A percentile compares a stretch with the other conserved stretches of the same genome.
These are phyloP conservation scores for Xerocomellus chrysenteron DNA, from an alignment of 768 basidiomycete genomes.

Conservation along the genomic window DNA sequence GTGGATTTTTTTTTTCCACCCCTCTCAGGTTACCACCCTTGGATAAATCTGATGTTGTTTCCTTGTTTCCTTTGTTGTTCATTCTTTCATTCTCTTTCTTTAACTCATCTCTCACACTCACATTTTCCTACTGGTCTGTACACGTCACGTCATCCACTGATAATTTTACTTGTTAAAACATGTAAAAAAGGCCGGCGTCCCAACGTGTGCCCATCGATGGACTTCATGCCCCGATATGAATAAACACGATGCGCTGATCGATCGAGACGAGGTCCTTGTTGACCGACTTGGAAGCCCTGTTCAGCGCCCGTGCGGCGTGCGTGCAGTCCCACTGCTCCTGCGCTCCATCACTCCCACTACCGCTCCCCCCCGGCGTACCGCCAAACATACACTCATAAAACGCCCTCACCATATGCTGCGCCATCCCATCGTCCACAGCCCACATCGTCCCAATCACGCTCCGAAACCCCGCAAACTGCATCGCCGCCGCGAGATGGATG, in stretches of 20 bases:
- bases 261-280: conserved; percentile 19
- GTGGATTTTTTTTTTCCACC: too few relatives aligned
- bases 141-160: too few relatives aligned
- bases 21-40: too few relatives aligned
- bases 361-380: too few relatives aligned
- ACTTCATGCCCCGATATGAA: conserved; percentile 22
- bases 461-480: conserved; percentile 37
- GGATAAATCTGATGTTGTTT: too few relatives aligned
- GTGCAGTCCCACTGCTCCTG: conserved; percentile 6
- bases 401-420: conserved; percentile 14
- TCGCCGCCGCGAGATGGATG: conserved; percentile 35
- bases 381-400: conserved; percentile 24
- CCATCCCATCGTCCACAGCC: conserved; percentile 30
- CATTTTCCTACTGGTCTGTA: too few relatives aligned
- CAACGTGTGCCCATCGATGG: too few relatives aligned
- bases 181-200: background rate
- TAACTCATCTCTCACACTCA: too few relatives aligned
- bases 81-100: too few relatives aligned
- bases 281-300: conserved; percentile 21
- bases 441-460: conserved; percentile 38
- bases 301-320: conserved; percentile 19
- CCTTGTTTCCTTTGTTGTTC: too few relatives aligned
- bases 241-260: conserved; percentile 29
- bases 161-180: background rate
- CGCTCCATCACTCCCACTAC: background rate